These are phyloP conservation scores for Ogataea naganishii DNA, from an alignment of 805 yeast species.

Conservation along the genomic window DNA sequence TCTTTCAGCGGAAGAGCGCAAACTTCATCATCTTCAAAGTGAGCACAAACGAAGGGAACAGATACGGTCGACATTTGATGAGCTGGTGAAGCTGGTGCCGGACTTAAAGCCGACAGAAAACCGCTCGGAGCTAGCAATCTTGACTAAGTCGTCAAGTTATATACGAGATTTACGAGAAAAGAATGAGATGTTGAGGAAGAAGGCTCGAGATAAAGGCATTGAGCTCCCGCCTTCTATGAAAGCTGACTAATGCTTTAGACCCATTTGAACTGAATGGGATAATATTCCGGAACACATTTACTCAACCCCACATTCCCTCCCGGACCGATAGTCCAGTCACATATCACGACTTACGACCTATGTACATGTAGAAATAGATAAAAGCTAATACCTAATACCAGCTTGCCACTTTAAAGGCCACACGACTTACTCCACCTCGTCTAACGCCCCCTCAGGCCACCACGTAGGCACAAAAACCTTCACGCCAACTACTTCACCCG, in stretches of 20 bases:
- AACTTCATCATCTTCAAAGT: conserved; percentile 30
- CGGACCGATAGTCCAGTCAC: too few relatives aligned
- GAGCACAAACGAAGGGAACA: conserved; percentile 85
- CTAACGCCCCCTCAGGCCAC: conserved; percentile 50
- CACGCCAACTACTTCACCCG: conserved; percentile 27
- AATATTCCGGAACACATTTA: too few relatives aligned
- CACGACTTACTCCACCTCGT: conserved; percentile 9
- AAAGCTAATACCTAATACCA: too few relatives aligned
- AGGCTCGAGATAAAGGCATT: conserved; percentile 29
- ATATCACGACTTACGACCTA: too few relatives aligned
- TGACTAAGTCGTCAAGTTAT: conserved; percentile 48
- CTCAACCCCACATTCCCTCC: too few relatives aligned
- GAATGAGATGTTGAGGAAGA: conserved; percentile 33
- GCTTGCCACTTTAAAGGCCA: too few relatives aligned
- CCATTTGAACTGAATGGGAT: too few relatives aligned
- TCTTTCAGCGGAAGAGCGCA: conserved; percentile 24
- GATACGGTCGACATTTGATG: conserved; percentile 74
- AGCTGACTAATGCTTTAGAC: too few relatives aligned
- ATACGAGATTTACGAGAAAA: conserved; percentile 42
- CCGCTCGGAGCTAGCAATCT: conserved; percentile 70
- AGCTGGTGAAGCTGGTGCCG: conserved; percentile 69
- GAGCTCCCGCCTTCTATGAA: conserved; percentile 34
- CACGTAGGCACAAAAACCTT: conserved; percentile 58
- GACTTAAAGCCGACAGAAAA: conserved; percentile 59
- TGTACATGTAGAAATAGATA: too few relatives aligned